Evolutionary conservation across 225 moss, liverwort and hornwort genomes (phyloP), one percentile per base, ranked within the genome.

Genomic region (Marchantia paleacea): DNA sequence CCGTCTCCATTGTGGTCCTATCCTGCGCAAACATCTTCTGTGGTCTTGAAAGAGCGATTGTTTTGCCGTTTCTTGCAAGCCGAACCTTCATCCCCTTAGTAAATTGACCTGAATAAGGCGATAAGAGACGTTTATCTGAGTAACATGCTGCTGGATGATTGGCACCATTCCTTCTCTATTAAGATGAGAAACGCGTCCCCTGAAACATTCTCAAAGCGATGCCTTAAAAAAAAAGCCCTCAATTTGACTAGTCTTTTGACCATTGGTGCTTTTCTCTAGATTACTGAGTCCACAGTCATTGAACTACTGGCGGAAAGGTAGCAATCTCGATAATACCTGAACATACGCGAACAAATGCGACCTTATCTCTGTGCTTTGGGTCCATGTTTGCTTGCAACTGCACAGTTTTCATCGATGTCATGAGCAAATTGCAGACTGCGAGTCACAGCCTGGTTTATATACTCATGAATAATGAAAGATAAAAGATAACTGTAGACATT

Each of bases 321-420:
- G 39, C 39, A 39, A n/a, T n/a, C n/a, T n/a, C n/a, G 72, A 22
- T 25, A 49, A 50, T 49, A 96, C 96, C 94, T 90, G 96, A 96
- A 85, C 96, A 96, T 54, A 96, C 94, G 52, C 96, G 89, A 73
- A 94, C 88, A 82, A 97, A 97, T n/a, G 96, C 96, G 60, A 97
- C 94, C 82, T 97, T 94, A 80, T 97, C 96, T 87, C 96, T 89
- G 84, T 97, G 96, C 87, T 93, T 97, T 26, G 96, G 90, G 87
- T 97, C 96, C 96, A 97, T 97, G 79, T 97, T 97, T 82, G 94
- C 96, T 88, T 97, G 96, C 71, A 97, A 90, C 96, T 96, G 89
- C 78, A 89, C 52, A 76, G 7, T 19, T 70, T 57, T 57, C 14
- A 39, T 39, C 39, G 39, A 39, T 39, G 39, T 39, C 39, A 39